These are phyloP conservation scores for Brassica hybrid DNA, from an alignment of 441 rosid genomes.

Conservation along the genomic window DNA sequence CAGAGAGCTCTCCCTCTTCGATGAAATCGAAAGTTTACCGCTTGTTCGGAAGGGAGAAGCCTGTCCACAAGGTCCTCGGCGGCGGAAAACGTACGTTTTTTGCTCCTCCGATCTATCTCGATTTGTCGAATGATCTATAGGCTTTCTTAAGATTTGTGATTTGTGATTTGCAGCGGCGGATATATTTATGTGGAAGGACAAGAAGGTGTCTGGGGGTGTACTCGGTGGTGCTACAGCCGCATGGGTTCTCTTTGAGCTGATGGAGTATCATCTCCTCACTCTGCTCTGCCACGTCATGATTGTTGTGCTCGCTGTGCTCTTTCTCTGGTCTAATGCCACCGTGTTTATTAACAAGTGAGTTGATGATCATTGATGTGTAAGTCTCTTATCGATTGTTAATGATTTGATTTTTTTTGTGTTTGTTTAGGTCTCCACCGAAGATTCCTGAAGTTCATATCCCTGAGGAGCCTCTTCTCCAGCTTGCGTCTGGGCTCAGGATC, in stretches of 20 bases:
- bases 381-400: not conserved
- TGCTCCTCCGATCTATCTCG: slow-evolving; percentile 5
- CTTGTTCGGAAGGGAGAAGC: slow-evolving; percentile 73
- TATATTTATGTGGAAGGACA: slow-evolving; percentile 69
- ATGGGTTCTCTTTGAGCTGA: slow-evolving; percentile 67
- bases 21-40: slow-evolving; percentile 63
- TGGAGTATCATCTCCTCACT: slow-evolving; percentile 60
- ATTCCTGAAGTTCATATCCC: slow-evolving; percentile 87
- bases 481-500: slow-evolving; percentile 68
- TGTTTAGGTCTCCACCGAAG: slow-evolving; percentile 70
- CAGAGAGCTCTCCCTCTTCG: slow-evolving; percentile 43
- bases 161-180: slow-evolving; percentile 57
- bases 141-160: no score
- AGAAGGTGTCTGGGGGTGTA: slow-evolving; percentile 60
- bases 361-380: not conserved
- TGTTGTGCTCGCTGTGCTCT: slow-evolving; percentile 52
- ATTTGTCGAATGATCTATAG: not conserved
- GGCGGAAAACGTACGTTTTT: slow-evolving; percentile 55
- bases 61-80: slow-evolving; percentile 86
- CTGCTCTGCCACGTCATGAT: slow-evolving; percentile 56
- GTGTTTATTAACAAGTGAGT: slow-evolving; percentile 59
- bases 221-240: slow-evolving; percentile 58
- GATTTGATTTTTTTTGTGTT: not conserved
- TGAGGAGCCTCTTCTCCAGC: slow-evolving; percentile 72
- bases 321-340: slow-evolving; percentile 63